Evolutionary conservation across 2,329 filamentous ascomycete genomes (phyloP), one percentile per base, ranked within the genome.

Genomic region (Lomentospora prolificans): DNA sequence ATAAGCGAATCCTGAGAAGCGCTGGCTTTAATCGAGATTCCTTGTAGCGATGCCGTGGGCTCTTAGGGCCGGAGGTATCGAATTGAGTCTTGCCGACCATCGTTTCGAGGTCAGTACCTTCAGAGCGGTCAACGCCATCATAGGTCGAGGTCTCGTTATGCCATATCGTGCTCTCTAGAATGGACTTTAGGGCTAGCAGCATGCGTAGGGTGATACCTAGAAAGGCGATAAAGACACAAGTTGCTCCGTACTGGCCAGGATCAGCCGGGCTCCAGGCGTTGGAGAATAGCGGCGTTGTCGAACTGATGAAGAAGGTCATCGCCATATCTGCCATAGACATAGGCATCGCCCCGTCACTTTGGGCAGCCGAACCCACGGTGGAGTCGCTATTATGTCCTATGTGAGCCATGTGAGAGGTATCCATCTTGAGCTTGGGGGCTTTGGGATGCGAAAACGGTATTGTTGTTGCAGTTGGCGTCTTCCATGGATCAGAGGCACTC

Each of bases 201-300:
- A 75, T 70, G 50, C 89, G 85, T 65, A 85, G 81, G 53, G 84
- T 65, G 58, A 82, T 73, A 55, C 81, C 85, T 48, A 95, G 81
- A 48, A 85, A 60, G 67, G 95, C 83, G 55, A 95, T 76, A 70
- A 95, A 95, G 65, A 95, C 86, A 73, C 90, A 91, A 31, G 88
- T 92, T 57, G 82, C 90, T 3, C 87, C 87, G 68, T 95, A 95
- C 53, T 76, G 72, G 60, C 84, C 87, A 6, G 76, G 72, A 22
- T 73, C 82, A 17, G 66, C 70, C 2, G 90, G 89, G 3, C 84
- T 84, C 88, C 89, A 95, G 57, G 72, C 65, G 9, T 71, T 66
- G 12, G 86, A 85, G 66, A 70, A 77, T 51, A 78, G 71, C 0
- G 75, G 63, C 4, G 73, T 76, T 52, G 61, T 58, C 55, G 69